Evolutionary conservation across 345 rosid genomes (phyloP), one percentile per base, ranked within the genome.

Genomic region (Sonneratia caseolaris): DNA sequence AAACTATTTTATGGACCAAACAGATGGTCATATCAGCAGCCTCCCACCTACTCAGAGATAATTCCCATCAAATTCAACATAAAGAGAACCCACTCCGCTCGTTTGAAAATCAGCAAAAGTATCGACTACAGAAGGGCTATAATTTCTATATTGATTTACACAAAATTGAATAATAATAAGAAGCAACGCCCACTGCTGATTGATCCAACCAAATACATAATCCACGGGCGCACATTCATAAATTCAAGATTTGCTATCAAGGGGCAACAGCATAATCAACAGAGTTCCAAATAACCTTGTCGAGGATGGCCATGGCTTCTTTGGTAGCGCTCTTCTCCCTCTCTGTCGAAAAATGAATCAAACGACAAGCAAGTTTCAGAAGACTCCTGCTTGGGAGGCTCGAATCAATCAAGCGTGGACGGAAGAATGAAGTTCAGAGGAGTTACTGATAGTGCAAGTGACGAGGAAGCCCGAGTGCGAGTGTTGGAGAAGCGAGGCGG

Each of bases 301-400:
- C 85, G 73, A 94, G 92, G 79, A 91, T 87, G 70, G 87, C 75
- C 72, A 94, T 88, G 64, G 84, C 93, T 79, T 91, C 98, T 77
- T 88, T 88, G 3, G 97, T 93, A 35, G 97, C 98, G 79, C 96
- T 91, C 69, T 93, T 91, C 83, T 89, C 97, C 85, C 97, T 86
- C 86, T 85, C 96, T 93, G 89, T 71, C 68, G 43, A 32, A n/a
- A 42, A 68, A 71, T 19, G 42, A 70, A 37, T 6, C 36, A 70
- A 70, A 37, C 27, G 12, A 68, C 36, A 37, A 42, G 38, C 71
- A 45, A 8, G 18, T 36, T 1, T 68, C 49, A 68, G 49, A 35
- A 15, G 18, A 38, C 18, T 67, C 62, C 32, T 21, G 8, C 10
- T 21, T 56, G 32, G 32, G 32, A 56, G 32, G 32, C 32, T 22